Evolutionary conservation across 371 early-diverging fungal genomes (phyloP), one percentile per base, ranked within the genome.

Genomic region (Mucor circinelloides): DNA sequence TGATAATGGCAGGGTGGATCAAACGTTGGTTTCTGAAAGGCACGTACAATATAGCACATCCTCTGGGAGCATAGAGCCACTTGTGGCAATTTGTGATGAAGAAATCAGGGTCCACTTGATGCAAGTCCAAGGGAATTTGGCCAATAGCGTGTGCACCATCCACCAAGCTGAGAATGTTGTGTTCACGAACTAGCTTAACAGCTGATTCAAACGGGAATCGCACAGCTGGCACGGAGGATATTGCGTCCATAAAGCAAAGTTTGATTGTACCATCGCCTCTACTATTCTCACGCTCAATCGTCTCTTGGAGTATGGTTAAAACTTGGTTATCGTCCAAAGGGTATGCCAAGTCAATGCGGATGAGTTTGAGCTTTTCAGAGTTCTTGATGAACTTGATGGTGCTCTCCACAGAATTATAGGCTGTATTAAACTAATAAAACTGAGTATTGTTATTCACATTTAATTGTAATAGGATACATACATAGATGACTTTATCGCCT

Each of bases 81-180:
- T 93, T 93, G 72, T 93, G 93, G 38, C 82, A 78, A 64, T 90
- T 92, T 36, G 89, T 85, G 13, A 87, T 83, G 58, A 89, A 90
- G 70, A 87, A 93, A 71, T 93, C 93, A 2, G 91, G 80, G 64
- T 83, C 75, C 10, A 79, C 42, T 19, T 67, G 75, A 23, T 74
- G 70, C 27, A 93, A 58, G 63, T 90, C 67, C 21, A 93, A 63
- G 6, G 85, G 85, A 12, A 92, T 82, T 67, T 91, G 91, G 12
- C 92, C 80, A 27, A 91, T 81, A 4, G 85, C 81, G 66, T 93
- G 92, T 1, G 92, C 92, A 28, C 89, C 93, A 69, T 92, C 93
- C 4, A 93, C 75, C 58, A 91, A 66, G 15, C 86, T 83, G 30
- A 86, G 65, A 55, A 91, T 87, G 9, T 77, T 77, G 46, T 87